Base-by-base conservation (phyloP, 768 basidiomycete species). In the Rhizopogon vinicolor region DNA sequence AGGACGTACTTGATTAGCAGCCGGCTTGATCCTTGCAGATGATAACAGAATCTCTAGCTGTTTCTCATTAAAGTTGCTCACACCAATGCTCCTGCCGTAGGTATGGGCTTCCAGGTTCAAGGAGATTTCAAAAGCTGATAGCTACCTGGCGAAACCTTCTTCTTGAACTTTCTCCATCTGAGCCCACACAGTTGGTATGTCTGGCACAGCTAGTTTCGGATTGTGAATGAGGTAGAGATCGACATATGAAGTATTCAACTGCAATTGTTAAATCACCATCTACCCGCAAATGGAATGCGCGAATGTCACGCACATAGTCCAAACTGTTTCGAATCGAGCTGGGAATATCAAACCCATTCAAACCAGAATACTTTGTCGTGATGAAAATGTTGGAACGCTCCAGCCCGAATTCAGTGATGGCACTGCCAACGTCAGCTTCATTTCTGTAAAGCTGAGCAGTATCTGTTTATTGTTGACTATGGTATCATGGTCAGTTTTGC, bases 151-250 rank as follows among this genome's bases (percentile, higher is more conserved):
- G 1, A 84, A 69, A 1, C 86, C 86, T 18, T 77, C 70, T 19
- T 73, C 68, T 60, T 82, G 77, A 53, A 86, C 59, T 14, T 75
- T 74, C 62, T 87, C 86, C 75, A 89, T 79, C 63, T 83, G 72
- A 29, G 69, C 76, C 87, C 87, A 89, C 3, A 75, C 74, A 42
- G 78, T 81, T 1, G 81, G 78, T 41, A 86, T 84, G 57, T 87
- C 82, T 0, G 83, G 82, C 19, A 67, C 60, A 8, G 80, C 83
- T 18, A 82, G 65, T 2, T 72, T 60, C 7, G 86, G 85, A 52
- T 66, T 61, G 64, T 89, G 87, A 44, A 89, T 83, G 45, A 89
- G 78, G 67, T 90, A 90, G 39, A 89, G 66, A 65, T 91, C 86
- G 12, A 89, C 78, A 58, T 85, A 85, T 1, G 74, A 62, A 5